phyloP scores from a whole-genome alignment of 2,329 filamentous ascomycete species.

The Talaromyces sp. region DNA sequence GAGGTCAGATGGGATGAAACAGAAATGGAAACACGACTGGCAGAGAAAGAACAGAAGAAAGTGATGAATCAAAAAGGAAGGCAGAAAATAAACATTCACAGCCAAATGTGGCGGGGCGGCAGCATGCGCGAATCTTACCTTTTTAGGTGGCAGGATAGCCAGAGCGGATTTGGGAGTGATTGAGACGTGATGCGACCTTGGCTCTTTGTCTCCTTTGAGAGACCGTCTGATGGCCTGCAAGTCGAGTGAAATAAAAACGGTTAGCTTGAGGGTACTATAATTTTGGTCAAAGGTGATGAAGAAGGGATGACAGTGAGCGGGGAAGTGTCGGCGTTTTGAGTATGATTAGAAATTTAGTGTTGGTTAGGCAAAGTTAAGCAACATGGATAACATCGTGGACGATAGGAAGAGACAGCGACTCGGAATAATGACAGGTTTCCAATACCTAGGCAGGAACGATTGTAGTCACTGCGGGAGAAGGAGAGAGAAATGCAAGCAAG shows the following conservation, averaged over 20 bases:
- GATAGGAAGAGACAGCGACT: neutral
- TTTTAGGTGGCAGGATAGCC: slow-evolving; percentile 88
- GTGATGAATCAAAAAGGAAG: neutral
- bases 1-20: neutral
- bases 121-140: slow-evolving; percentile 57
- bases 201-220: slow-evolving; percentile 81
- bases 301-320: neutral
- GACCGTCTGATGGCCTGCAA: slow-evolving; percentile 75
- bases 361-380: neutral
- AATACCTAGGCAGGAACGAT: neutral
- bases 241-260: neutral
- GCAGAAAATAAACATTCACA: slow-evolving; percentile 9
- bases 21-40: neutral
- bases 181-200: slow-evolving; percentile 66
- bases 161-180: slow-evolving; percentile 81
- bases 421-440: neutral
- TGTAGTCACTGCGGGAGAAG: neutral
- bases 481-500: slow-evolving; percentile 10
- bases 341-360: neutral
- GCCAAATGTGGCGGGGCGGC: slow-evolving; percentile 13
- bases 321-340: neutral
- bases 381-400: neutral
- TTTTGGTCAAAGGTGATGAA: neutral
- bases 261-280: neutral
- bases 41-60: neutral